phyloP scores from a whole-genome alignment of 2,329 filamentous ascomycete species.

The Thielaviopsis punctulata region DNA sequence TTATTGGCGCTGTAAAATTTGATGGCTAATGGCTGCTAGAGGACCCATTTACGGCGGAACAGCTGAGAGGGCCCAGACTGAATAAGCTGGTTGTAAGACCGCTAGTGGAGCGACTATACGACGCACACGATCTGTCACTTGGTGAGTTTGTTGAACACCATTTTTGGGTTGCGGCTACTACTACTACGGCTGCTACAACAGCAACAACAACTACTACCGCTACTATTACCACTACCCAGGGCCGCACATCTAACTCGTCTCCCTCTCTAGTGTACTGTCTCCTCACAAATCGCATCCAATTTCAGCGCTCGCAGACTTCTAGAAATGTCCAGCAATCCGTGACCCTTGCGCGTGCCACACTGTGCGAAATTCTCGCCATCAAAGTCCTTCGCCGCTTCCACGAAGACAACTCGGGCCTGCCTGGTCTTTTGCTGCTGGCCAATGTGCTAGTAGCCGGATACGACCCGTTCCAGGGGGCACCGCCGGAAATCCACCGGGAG shows the following conservation, averaged over 20 bases:
- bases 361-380: slow-evolving; percentile 53
- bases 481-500: slow-evolving; percentile 27
- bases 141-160: slow-evolving; percentile 20
- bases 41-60: slow-evolving; percentile 29
- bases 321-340: slow-evolving; percentile 52
- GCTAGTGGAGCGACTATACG: slow-evolving; percentile 45
- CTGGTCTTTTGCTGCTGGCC: slow-evolving; percentile 46
- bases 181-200: too few species aligned
- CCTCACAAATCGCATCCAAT: slow-evolving; percentile 52
- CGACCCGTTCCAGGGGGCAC: slow-evolving; percentile 11
- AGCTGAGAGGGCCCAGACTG: slow-evolving; percentile 47
- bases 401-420: slow-evolving; percentile 45
- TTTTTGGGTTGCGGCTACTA: not conserved
- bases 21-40: slow-evolving; percentile 14
- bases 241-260: too few species aligned
- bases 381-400: slow-evolving; percentile 50
- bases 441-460: slow-evolving; percentile 28
- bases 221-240: too few species aligned
- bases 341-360: slow-evolving; percentile 46
- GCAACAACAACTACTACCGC: too few species aligned
- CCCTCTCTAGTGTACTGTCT: slow-evolving; percentile 62
- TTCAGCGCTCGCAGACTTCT: slow-evolving; percentile 44
- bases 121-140: slow-evolving; percentile 42
- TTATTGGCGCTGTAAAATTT: not conserved
- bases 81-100: slow-evolving; percentile 46